Base-by-base conservation (phyloP, 73 alveolate genomes). In the Tetrahymena thermophila region DNA sequence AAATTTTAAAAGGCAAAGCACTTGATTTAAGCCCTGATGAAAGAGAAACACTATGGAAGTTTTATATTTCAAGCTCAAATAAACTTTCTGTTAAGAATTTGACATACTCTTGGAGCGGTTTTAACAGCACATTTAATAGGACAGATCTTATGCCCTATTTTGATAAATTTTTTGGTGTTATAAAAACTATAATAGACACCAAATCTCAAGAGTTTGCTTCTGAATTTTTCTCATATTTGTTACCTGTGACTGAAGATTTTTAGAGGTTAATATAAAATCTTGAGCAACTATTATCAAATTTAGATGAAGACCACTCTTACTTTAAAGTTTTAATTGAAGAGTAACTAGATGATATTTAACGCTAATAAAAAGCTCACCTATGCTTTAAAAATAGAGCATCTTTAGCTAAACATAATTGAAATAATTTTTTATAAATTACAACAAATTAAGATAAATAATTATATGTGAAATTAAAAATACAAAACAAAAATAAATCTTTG, bases 201-300 rank as follows among this genome's bases (percentile, higher is more conserved):
- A 85, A 58, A 50, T 71, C 95, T 13, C 85, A 57, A 17, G 97
- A 95, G 35, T 89, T 34, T 93, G 93, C 95, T 9, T 56, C 71
- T 19, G 71, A 94, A 14, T 95, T 95, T 50, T 95, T 31, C 83
- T 84, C 40, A 15, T 21, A 44, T 11, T 56, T 95, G 23, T 95
- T 95, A 85, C 97, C 97, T 7, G 14, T 31, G 8, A 95, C 97
- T 37, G 97, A 95, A 28, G 97, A 95, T 85, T 95, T 89, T 71
- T 28, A 71, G 42, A 71, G n/a, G 31, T 3, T 71, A 71, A 71
- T 71, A 25, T 71, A n/a, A 71, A 25, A 6, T n/a, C 8, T 71
- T 25, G 89, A 71, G 21, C 4, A 28, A 25, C 37, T 71, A 10
- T 40, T 71, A 25, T 23, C 35, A 10, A 71, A 34, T n/a, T 19